Conservation (phyloP, 1,139 yeast species). For the Hansenula anomala region DNA sequence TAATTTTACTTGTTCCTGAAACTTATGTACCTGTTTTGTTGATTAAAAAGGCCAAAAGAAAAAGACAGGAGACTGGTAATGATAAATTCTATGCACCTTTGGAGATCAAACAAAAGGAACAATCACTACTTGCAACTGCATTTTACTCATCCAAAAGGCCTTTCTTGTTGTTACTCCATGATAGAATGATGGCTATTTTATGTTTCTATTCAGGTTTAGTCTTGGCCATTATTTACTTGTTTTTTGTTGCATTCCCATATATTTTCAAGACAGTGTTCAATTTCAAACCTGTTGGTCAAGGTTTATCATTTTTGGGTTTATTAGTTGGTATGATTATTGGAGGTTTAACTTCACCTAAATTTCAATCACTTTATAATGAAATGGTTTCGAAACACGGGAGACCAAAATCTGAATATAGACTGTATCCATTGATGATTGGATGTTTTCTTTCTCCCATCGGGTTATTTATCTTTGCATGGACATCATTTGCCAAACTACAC, state of each 20-base stretch:
- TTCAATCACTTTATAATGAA: conserved; percentile 28
- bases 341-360: conserved; percentile 26
- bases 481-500: conserved; percentile 50
- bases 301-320: conserved; percentile 51
- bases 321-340: conserved; percentile 42
- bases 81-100: conserved; percentile 44
- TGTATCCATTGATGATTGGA: conserved; percentile 46
- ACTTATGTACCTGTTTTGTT: conserved; percentile 66
- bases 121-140: conserved; percentile 34
- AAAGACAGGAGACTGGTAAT: conserved; percentile 60
- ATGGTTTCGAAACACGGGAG: conserved; percentile 30
- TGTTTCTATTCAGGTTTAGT: conserved; percentile 61
- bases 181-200: conserved; percentile 57
- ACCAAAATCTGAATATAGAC: conserved; percentile 55
- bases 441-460: conserved; percentile 53
- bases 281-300: conserved; percentile 46
- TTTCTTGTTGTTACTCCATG: conserved; percentile 43
- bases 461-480: conserved; percentile 76
- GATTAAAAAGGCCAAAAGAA: conserved; percentile 48
- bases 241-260: conserved; percentile 60
- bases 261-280: conserved; percentile 43
- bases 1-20: conserved; percentile 55
- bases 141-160: conserved; percentile 46
- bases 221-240: conserved; percentile 55
- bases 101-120: conserved; percentile 39